Base-by-base conservation (phyloP, 305 asterid genomes). In the Solanum hybrid region DNA sequence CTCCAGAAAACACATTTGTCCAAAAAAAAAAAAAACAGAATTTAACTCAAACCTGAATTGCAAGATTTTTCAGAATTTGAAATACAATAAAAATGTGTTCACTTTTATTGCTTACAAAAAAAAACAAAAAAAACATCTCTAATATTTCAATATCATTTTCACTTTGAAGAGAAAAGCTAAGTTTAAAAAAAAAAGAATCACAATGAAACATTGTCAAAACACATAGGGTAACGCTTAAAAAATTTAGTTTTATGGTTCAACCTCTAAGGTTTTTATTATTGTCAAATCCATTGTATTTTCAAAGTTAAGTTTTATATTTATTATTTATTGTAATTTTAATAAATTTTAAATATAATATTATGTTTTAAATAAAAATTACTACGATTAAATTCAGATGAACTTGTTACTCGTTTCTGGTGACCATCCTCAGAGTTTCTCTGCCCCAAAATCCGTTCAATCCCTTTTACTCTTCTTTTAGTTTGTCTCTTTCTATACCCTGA, bases 401-500 rank as follows among this genome's bases (percentile, higher is more conserved):
- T 45, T 22, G 64, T 2, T 5, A 42, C 19, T 42, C 60, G 19
- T 42, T 91, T 94, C 92, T 91, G 32, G 91, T 93, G 91, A 89
- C 89, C 89, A 81, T 85, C 90, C 66, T 6, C n/a, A 11, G 31
- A 64, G 35, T 26, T 81, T 85, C 2, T 88, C 37, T 45, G 85
- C 78, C 73, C 56, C 87, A 78, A n/a, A 45, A 22, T 72, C 51
- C 19, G 29, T 69, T 22, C 73, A 82, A 45, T 82, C 72, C n/a
- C 79, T 66, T 78, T 37, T 45, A 73, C 51, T 32, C 26, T 29
- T 75, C 85, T 51, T 77, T 88, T 56, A 17, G 60, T 88, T 88
- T 40, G 77, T 36, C 85, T 77, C 82, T 64, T 45, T 60, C 45
- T 66, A 15, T 37, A 72, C 71, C 78, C 29, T 82, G 29, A 45